phyloP scores from a whole-genome alignment of 2,329 filamentous ascomycete species.

The Aureobasidium sp. region DNA sequence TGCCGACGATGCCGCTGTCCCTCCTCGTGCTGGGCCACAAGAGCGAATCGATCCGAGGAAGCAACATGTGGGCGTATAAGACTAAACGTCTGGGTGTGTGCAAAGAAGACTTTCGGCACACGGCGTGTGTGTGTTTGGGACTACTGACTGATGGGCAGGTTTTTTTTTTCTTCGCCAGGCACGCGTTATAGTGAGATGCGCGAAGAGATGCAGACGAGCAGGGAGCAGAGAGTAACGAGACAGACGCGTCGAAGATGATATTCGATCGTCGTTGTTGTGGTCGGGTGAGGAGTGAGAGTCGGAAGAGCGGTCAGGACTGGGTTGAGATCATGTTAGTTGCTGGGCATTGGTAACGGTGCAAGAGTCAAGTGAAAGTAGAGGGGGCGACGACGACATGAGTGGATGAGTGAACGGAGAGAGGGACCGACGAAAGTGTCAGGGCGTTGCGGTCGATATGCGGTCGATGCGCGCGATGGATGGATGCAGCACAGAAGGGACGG shows the following conservation, averaged over 20 bases:
- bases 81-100: neutral
- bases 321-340: neutral
- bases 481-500: constrained; percentile 1
- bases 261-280: neutral
- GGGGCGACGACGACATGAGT: neutral
- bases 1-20: constrained; percentile 26
- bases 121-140: constrained; percentile 8
- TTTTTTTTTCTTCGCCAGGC: constrained; percentile 3
- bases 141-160: constrained; percentile 13
- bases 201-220: neutral
- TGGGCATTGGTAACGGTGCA: neutral
- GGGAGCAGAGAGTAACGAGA: constrained; percentile 1
- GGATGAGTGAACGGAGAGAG: neutral
- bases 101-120: constrained; percentile 7
- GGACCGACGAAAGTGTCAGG: neutral
- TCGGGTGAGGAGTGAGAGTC: neutral
- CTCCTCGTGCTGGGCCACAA: constrained; percentile 25
- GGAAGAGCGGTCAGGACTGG: constrained; percentile 9
- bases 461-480: constrained; percentile 7
- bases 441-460: neutral
- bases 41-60: constrained; percentile 17
- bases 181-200: constrained; percentile 1
- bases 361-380: neutral
- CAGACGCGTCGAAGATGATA: neutral
- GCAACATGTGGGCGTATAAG: constrained; percentile 14